phyloP scores from a whole-genome alignment of 352 stramenopile genomes.

The Phytophthora citrophthora region DNA sequence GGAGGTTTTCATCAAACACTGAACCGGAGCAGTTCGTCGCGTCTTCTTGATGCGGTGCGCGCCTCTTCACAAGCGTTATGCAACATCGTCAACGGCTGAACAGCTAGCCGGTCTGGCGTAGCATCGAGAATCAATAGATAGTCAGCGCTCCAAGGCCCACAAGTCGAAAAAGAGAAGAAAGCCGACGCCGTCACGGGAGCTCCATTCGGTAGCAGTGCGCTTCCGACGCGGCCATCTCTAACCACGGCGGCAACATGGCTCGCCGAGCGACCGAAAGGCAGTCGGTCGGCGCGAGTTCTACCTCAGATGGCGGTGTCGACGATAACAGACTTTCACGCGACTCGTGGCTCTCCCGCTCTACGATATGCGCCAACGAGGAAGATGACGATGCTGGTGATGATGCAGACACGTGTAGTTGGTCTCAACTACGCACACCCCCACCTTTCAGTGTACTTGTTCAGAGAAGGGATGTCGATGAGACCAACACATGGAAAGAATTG shows the following conservation, averaged over 20 bases:
- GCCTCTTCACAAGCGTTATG: slow-evolving; percentile 24
- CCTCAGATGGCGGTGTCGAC: slow-evolving; percentile 8
- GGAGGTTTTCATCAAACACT: slow-evolving; percentile 38
- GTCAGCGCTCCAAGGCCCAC: slow-evolving; percentile 15
- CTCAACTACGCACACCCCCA: slow-evolving; percentile 27
- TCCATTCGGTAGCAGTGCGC: slow-evolving; percentile 30
- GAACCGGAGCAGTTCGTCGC: slow-evolving; percentile 26
- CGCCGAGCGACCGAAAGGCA: slow-evolving; percentile 26
- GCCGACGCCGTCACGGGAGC: slow-evolving; percentile 3
- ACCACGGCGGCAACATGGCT: slow-evolving; percentile 27
- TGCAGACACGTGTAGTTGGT: slow-evolving; percentile 21
- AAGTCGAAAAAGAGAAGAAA: slow-evolving; percentile 37
- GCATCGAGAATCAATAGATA: slow-evolving; percentile 25
- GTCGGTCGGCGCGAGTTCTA: slow-evolving; percentile 13
- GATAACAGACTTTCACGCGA: slow-evolving; percentile 32
- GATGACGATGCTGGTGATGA: slow-evolving; percentile 35
- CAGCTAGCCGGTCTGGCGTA: slow-evolving; percentile 23
- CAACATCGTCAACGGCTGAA: slow-evolving; percentile 17
- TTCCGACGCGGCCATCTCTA: slow-evolving; percentile 37
- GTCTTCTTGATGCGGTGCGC: slow-evolving; percentile 38
- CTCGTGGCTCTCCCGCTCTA: slow-evolving; percentile 65
- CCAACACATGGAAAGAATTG: slow-evolving; percentile 1
- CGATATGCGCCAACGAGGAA: slow-evolving; percentile 44
- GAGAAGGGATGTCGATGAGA: slow-evolving; percentile 4
- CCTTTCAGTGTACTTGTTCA: slow-evolving; percentile 10